Base-by-base conservation (phyloP, 2,329 filamentous ascomycete genomes). In the Scleromitrula shiraiana region DNA sequence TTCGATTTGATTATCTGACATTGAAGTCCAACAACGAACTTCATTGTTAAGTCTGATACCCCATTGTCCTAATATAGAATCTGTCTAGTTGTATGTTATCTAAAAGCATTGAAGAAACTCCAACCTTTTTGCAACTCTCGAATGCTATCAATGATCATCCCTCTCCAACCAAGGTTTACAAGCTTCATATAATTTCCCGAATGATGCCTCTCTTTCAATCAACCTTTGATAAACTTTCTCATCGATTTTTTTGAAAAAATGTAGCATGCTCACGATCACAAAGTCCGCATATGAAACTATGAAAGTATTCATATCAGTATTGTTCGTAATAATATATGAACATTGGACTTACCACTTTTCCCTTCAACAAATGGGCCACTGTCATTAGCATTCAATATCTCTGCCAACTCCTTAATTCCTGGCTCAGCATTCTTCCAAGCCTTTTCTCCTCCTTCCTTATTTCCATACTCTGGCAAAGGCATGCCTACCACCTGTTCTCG, bases 361-460 rank as follows among this genome's bases (percentile, higher is more conserved):
- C 83, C 83, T 51, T 76, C 41, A 46, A 86, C 78, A 59, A 77
- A 86, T 0, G 77, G 76, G 0, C 83, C 83, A 22, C 36, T 33
- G 0, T 72, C 70, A 0, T 66, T 59, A 30, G 74, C 74, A 64
- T 80, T 50, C 10, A 59, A 20, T 12, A 57, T 8, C 9, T 22
- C 37, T 3, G 44, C 58, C 15, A 61, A 29, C 22, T 53, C 74
- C 55, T 73, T 72, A 53, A 85, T 58, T 46, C 79, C 54, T 2
- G 61, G 68, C 40, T 68, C 63, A 0, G 70, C 73, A 0, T 62
- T 62, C 10, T 69, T 64, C 71, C 74, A 84, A 0, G 68, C 69
- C 17, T 64, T 49, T 8, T 78, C 73, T 1, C 72, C 74, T 2
- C 72, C 74, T n/a, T 68, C 56, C 32, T 73, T 68, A 50, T 67